These are phyloP conservation scores for Gypsophila paniculata DNA, from an alignment of 179 eudicot genomes.

Conservation along the genomic window DNA sequence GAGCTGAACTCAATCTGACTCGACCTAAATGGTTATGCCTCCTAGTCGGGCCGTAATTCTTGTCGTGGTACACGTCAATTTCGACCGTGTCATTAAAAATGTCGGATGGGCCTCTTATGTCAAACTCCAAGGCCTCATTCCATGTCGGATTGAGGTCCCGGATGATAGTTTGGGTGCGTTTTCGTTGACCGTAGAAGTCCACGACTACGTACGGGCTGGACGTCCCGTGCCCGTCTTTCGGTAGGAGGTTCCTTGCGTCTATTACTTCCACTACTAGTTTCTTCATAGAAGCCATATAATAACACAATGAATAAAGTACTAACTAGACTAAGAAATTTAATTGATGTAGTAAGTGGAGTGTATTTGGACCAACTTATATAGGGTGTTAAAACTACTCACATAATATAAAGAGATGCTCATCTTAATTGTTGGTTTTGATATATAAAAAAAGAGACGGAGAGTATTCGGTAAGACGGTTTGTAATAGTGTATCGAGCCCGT, in stretches of 20 bases:
- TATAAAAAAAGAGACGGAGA: too few species aligned
- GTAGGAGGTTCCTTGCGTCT: conserved; percentile 67
- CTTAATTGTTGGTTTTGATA: too few species aligned
- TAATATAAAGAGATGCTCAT: too few species aligned
- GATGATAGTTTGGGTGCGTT: conserved; percentile 49
- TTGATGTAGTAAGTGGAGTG: too few species aligned
- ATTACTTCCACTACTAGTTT: conserved; percentile 78
- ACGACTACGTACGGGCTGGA: conserved; percentile 78
- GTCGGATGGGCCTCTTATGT: conserved; percentile 41
- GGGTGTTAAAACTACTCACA: too few species aligned
- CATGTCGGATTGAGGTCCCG: conserved; percentile 68
- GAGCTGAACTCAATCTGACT: conserved; percentile 47
- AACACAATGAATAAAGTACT: not conserved
- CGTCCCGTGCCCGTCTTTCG: conserved; percentile 87
- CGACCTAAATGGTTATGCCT: conserved; percentile 71
- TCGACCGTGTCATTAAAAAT: conserved; percentile 69
- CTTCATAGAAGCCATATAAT: conserved; percentile 45
- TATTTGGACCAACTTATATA: too few species aligned
- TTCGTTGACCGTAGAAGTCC: conserved; percentile 76
- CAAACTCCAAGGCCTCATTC: conserved; percentile 74
- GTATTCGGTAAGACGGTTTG: too few species aligned
- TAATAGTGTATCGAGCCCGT: too few species aligned
- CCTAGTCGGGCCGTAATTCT: conserved; percentile 57
- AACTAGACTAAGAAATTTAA: too few species aligned
- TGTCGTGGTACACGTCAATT: conserved; percentile 70